Evolutionary conservation across 371 early-diverging fungal species (phyloP), one percentile per base, ranked within the genome.

Genomic region (Rhizopus arrhizus): DNA sequence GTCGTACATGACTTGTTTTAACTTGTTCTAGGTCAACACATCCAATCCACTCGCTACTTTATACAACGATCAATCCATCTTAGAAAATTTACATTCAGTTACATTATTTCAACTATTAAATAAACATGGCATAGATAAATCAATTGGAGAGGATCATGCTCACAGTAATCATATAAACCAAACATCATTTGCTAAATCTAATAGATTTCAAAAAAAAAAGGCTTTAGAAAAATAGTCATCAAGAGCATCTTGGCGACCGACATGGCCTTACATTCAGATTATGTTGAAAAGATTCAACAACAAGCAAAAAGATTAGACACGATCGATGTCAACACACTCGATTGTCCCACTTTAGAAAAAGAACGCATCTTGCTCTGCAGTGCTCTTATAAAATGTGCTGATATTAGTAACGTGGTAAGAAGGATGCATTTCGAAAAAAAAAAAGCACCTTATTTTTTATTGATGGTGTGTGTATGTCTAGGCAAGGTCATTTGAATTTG

Each of bases 81-180:
- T 97, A 15, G 98, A 97, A 74, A 94, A 91, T 74, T 92, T 93
- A 70, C 98, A 97, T 74, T 86, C 90, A 4, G 86, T 92, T 69
- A 80, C 92, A 3, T 83, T 95, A 38, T 94, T 93, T 69, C 85
- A 88, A 61, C 72, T 96, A 8, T 81, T 97, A 80, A 80, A 85
- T 50, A 81, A 82, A 41, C 80, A 83, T 64, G 84, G 83, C 7
- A 75, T 86, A 15, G 80, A 83, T 50, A 61, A 67, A 51, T 38
- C 59, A 15, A 32, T 69, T 12, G 73, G 69, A 15, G 63, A 57
- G 22, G 22, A 22, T 22, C 22, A 22, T 22, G 22, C 22, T 22
- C 22, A 22, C 22, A 22, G 22, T 22, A 22, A 22, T 22, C 6
- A 15, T 9, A 56, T 42, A 13, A 34, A 8, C 46, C n/a, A 35